Conservation (phyloP, 176 grass and related monocot species). For the Musa schizocarpa region DNA sequence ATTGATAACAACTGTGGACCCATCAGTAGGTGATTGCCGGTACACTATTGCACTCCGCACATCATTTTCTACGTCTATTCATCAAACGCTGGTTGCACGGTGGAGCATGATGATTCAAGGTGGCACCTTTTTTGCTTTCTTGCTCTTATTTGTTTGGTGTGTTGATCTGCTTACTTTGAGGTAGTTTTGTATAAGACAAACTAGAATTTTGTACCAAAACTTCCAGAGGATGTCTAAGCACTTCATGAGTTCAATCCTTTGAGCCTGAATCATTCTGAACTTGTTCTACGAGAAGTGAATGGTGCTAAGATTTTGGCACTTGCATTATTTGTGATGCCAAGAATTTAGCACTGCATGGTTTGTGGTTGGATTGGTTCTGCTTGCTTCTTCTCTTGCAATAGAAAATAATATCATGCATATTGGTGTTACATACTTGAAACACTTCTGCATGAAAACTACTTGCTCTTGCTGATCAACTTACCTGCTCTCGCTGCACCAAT, state of each 20-base stretch:
- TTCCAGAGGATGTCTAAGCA: not conserved
- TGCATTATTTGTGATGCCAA: not conserved
- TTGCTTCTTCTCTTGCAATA: not conserved
- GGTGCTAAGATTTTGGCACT: not conserved
- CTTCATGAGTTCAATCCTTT: no score
- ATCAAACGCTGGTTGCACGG: constrained; percentile 9
- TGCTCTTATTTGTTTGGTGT: not conserved
- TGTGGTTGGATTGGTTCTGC: not conserved
- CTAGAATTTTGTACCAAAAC: not conserved
- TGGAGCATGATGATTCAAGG: not conserved
- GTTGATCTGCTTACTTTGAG: not conserved
- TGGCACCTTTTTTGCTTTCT: not conserved
- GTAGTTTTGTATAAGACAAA: no score
- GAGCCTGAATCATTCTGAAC: no score
- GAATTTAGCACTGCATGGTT: not conserved
- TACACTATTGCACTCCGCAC: constrained; percentile 54
- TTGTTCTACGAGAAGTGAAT: not conserved
- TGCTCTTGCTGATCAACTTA: no score
- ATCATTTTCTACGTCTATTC: constrained; percentile 37
- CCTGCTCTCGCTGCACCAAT: no score
- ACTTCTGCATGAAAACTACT: no score
- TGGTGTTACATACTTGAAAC: no score
- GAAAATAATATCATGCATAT: no score
- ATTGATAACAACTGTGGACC: constrained; percentile 85
- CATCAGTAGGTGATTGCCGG: constrained; percentile 59